Evolutionary conservation across 257 asterid genomes (phyloP), one percentile per base, ranked within the genome.

Genomic region (Misopates orontium): DNA sequence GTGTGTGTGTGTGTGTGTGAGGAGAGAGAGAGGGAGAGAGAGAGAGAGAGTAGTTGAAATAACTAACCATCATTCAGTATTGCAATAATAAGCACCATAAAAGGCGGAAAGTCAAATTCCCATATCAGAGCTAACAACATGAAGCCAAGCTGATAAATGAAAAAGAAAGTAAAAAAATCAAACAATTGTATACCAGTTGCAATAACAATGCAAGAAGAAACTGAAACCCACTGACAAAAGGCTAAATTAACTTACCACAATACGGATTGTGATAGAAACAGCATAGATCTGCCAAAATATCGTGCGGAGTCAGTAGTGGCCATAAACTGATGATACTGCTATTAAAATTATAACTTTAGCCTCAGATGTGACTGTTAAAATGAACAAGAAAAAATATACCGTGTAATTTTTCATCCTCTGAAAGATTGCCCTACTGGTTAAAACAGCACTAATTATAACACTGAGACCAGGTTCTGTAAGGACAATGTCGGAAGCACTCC

Each of bases 61-160:
- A 71, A 69, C 80, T 56, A 68, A 85, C 97, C 99, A 61, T 93
- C 97, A 77, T 90, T 93, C 68, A 93, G 91, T 45, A 93, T 87
- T 40, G 99, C 99, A 72, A 93, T 93, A 79, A 93, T 93, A 78
- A 93, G 99, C 83, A 93, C 99, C 99, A 93, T 90, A 79, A 93
- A 93, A 50, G 99, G 99, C 23, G 99, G 99, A 67, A 93, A 93
- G 79, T 93, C 99, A 49, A 93, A 93, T 25, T 83, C 62, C 99
- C 99, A 93, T 70, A 93, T 93, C 73, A 93, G 83, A 14, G 99
- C 99, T 69, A 93, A 82, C 79, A 93, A 66, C 99, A 93, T 90
- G 81, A 93, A 93, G 20, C 99, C 99, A 40, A 93, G 95, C 99
- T 93, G 96, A 60, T 62, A 66, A 69, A 74, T 17, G 17, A 21